Base-by-base conservation (phyloP, 2,329 filamentous ascomycete genomes). In the Didymellaceae sp. region DNA sequence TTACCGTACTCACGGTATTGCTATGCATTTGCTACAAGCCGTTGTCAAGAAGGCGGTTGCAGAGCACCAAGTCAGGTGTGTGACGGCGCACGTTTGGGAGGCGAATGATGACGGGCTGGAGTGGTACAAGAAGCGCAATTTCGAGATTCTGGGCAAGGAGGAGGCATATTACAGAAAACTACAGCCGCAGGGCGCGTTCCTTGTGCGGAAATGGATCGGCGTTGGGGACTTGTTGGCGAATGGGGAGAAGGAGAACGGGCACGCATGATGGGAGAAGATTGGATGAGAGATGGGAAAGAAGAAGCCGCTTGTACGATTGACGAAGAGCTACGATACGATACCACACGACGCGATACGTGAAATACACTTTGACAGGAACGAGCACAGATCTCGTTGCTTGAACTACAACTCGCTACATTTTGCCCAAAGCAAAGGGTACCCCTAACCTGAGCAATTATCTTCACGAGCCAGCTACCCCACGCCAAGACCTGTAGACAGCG, bases 41-140 rank as follows among this genome's bases (percentile, higher is more conserved):
- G 58, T 80, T 65, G 74, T 59, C 62, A 77, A 56, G 75, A 82
- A 67, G 73, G 80, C 57, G 8, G 75, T 80, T 4, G 73, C 75
- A 24, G 72, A 79, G 46, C 80, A 84, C 55, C 77, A 78, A 20
- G 78, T 82, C 20, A 70, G 68, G 9, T 75, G 72, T 11, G 78
- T 86, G 16, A 83, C 81, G 2, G 85, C 85, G 9, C 85, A 87
- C 67, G 84, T 86, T 1, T 86, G 86, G 78, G 83, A 85, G 58
- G 80, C 78, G 17, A 87, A 87, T 47, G 75, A 78, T 14, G 83
- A 85, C 39, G 85, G 78, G 0, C 60, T 85, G 56, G 75, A 77
- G 38, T 87, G 85, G 85, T 87, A 87, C 71, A 65, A 68, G 34
- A 79, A 80, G 54, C 75, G 83, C 4, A 82, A 81, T 0, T 87